phyloP scores from a whole-genome alignment of 1,139 yeast genomes.

The Sugiyamaella novakii region DNA sequence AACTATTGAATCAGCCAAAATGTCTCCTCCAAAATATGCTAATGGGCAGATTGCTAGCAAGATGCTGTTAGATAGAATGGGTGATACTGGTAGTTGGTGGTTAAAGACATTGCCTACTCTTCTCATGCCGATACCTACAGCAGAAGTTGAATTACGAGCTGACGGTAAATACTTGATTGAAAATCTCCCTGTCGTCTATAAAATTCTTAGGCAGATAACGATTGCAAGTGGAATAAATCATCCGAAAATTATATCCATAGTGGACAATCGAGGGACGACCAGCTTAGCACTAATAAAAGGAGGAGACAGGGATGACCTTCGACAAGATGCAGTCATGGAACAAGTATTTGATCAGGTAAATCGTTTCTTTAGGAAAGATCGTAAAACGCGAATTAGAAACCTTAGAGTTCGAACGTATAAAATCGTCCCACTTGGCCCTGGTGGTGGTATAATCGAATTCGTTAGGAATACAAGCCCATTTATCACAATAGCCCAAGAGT shows the following conservation, averaged over 20 bases:
- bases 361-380: constrained; percentile 59
- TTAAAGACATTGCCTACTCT: constrained; percentile 47
- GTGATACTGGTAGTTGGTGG: constrained; percentile 51
- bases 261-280: constrained; percentile 56
- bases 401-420: constrained; percentile 78
- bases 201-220: constrained; percentile 50
- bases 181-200: constrained; percentile 50
- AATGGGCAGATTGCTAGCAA: constrained; percentile 7
- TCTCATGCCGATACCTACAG: constrained; percentile 71
- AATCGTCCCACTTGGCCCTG: constrained; percentile 87
- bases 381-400: constrained; percentile 57
- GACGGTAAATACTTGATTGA: constrained; percentile 49
- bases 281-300: constrained; percentile 73
- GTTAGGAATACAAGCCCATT: constrained; percentile 77
- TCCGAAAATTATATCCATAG: constrained; percentile 72
- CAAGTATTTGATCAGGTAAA: constrained; percentile 92
- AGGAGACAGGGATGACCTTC: constrained; percentile 76
- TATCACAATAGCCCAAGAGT: constrained; percentile 63
- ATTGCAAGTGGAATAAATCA: constrained; percentile 83
- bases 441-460: constrained; percentile 87
- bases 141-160: constrained; percentile 47
- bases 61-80: constrained; percentile 14
- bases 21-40: constrained; percentile 1
- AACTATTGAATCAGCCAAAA: constrained; percentile 53
- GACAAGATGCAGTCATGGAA: constrained; percentile 97